Conservation (phyloP, 306 rosid species). For the Prosopis cineraria region DNA sequence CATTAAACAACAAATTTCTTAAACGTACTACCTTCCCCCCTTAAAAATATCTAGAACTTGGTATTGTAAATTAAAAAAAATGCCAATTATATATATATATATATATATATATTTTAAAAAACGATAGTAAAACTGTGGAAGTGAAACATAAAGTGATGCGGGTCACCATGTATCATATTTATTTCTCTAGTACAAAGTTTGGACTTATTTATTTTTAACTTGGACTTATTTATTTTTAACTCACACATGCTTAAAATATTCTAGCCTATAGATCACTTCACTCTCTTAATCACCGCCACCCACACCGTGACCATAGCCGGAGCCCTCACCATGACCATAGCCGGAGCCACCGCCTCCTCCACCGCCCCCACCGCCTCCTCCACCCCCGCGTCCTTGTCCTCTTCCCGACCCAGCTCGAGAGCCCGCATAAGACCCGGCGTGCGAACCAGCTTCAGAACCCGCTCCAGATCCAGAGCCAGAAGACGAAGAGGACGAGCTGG, state of each 20-base stretch:
- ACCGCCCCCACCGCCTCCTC: background rate
- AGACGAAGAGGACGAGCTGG: slow-evolving; percentile 51
- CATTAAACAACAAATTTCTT: too few species aligned
- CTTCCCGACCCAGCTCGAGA: slow-evolving; percentile 58
- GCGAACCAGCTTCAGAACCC: slow-evolving; percentile 46
- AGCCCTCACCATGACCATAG: slow-evolving; percentile 14
- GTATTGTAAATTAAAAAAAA: background rate
- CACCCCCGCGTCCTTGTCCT: slow-evolving; percentile 14
- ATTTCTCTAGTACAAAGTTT: background rate
- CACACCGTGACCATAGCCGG: slow-evolving; percentile 17
- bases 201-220: background rate
- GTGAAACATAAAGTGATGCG: slow-evolving; percentile 2
- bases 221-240: too few species aligned
- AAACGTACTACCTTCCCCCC: too few species aligned
- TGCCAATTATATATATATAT: background rate
- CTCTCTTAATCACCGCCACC: slow-evolving; percentile 51
- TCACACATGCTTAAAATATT: background rate
- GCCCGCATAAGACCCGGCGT: slow-evolving; percentile 44
- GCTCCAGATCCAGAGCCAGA: slow-evolving; percentile 51
- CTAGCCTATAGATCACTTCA: background rate
- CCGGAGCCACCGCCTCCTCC: slow-evolving; percentile 24
- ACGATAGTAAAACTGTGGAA: too few species aligned
- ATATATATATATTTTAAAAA: too few species aligned
- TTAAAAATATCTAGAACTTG: too few species aligned
- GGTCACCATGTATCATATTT: background rate